Percentiles rank a stretch among this genome's conserved stretches.
Evolutionary conservation across 768 basidiomycete species (phyloP).

Genomic region (Termitomyces sp.): DNA sequence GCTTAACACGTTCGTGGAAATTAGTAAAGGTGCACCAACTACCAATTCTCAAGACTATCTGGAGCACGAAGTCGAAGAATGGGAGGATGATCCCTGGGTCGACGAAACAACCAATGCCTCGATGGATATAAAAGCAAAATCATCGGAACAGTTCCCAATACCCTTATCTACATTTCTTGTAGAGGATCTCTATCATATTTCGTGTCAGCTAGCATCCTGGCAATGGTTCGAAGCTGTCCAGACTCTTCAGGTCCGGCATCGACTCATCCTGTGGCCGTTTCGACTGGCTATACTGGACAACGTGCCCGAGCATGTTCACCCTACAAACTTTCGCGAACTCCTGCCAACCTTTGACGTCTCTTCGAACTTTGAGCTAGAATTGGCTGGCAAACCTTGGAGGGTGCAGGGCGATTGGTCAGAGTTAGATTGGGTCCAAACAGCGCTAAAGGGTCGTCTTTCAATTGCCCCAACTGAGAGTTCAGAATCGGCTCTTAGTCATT

Average conservation of each 20-base stretch:
- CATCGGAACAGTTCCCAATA: constrained; percentile 38
- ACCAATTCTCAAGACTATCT: constrained; percentile 30
- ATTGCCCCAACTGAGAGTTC: neutral
- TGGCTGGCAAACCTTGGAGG: constrained; percentile 43
- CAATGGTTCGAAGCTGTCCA: constrained; percentile 57
- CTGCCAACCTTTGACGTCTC: constrained; percentile 59
- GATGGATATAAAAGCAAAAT: constrained; percentile 22
- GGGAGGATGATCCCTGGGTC: constrained; percentile 80
- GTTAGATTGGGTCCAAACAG: constrained; percentile 35
- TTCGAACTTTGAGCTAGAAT: constrained; percentile 39
- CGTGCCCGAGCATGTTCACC: constrained; percentile 72
- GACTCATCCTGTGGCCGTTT: constrained; percentile 56
- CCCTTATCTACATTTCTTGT: constrained; percentile 63
- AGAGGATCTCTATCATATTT: constrained; percentile 52
- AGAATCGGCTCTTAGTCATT: constrained; percentile 3
- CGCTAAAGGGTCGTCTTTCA: constrained; percentile 30
- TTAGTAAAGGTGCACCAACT: constrained; percentile 42
- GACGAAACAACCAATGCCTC: constrained; percentile 36
- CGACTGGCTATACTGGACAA: constrained; percentile 68
- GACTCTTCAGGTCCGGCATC: constrained; percentile 57
- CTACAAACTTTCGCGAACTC: constrained; percentile 56
- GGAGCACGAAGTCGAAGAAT: constrained; percentile 58
- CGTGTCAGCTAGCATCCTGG: constrained; percentile 63
- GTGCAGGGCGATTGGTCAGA: constrained; percentile 59
- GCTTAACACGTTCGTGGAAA: constrained; percentile 68